Evolutionary conservation across 2,329 filamentous ascomycete species (phyloP).

Genomic region (Sordariomycetes sp.): DNA sequence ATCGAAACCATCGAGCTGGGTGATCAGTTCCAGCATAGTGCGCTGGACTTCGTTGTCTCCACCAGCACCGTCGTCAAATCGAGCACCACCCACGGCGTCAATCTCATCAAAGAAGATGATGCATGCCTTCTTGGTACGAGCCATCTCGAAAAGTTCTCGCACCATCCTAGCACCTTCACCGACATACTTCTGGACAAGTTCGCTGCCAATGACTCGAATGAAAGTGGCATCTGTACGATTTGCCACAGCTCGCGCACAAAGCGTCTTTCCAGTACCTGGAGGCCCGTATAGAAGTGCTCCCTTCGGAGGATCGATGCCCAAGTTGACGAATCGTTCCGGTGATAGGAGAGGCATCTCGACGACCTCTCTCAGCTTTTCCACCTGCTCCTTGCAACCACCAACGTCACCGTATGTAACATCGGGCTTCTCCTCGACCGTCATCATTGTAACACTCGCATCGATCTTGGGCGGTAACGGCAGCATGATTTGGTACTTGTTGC

Average conservation of each 20-base stretch:
- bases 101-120: conserved; percentile 98
- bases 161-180: conserved; percentile 98
- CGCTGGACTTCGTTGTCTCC: conserved; percentile 97
- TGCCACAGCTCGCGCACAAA: conserved; percentile 92
- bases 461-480: conserved; percentile 95
- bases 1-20: conserved; percentile 93
- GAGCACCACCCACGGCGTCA: conserved; percentile 88
- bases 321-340: conserved; percentile 92
- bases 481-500: conserved; percentile 99
- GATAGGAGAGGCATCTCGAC: conserved; percentile 97
- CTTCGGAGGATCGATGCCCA: conserved; percentile 98
- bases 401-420: conserved; percentile 99
- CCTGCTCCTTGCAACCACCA: conserved; percentile 98
- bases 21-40: conserved; percentile 97
- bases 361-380: conserved; percentile 96
- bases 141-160: conserved; percentile 98
- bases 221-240: conserved; percentile 98
- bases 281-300: conserved; percentile 94
- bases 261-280: conserved; percentile 96
- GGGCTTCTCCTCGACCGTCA: conserved; percentile 99
- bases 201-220: conserved; percentile 95
- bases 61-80: conserved; percentile 93
- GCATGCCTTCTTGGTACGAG: conserved; percentile 96
- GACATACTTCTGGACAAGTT: conserved; percentile 97
- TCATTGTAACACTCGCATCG: conserved; percentile 98